Conservation (phyloP, 2,329 filamentous ascomycete genomes). For the Cryphonectria naterciae region DNA sequence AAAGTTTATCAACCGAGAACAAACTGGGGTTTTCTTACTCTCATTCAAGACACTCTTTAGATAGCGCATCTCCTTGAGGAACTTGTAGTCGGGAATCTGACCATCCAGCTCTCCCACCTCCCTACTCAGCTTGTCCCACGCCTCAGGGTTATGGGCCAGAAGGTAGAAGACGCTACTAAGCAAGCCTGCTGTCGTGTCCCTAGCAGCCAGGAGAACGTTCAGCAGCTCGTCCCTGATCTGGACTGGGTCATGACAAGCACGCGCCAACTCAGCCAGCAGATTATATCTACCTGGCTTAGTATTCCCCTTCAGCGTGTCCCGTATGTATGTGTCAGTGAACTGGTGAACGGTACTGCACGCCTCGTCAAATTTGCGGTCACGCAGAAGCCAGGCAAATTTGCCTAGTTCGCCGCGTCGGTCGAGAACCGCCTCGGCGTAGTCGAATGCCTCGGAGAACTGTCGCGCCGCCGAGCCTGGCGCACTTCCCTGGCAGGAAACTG, state of each 20-base stretch:
- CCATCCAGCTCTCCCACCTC: background rate
- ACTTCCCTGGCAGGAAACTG: background rate
- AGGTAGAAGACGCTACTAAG: constrained; percentile 6
- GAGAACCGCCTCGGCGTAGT: constrained; percentile 2
- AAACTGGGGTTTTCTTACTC: background rate
- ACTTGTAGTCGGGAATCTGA: background rate
- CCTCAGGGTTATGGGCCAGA: background rate
- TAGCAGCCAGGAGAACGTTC: constrained; percentile 9
- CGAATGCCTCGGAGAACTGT: constrained; percentile 2
- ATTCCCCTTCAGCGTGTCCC: background rate
- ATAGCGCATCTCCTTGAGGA: background rate
- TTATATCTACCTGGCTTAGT: too few species aligned
- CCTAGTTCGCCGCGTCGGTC: background rate
- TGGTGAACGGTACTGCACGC: constrained; percentile 2
- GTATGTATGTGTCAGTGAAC: constrained; percentile 1
- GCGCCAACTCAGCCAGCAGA: background rate
- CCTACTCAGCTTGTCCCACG: constrained; percentile 2
- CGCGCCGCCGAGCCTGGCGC: background rate
- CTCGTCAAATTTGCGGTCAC: constrained; percentile 2
- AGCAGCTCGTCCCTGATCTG: constrained; percentile 3
- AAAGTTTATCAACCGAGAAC: too few species aligned
- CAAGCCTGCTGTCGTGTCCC: constrained; percentile 16
- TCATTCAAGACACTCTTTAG: constrained; percentile 14
- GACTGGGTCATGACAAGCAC: background rate
- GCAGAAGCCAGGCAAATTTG: background rate